Evolutionary conservation across 2,329 filamentous ascomycete species (phyloP).

Genomic region (Drechslerella stenobrocha): DNA sequence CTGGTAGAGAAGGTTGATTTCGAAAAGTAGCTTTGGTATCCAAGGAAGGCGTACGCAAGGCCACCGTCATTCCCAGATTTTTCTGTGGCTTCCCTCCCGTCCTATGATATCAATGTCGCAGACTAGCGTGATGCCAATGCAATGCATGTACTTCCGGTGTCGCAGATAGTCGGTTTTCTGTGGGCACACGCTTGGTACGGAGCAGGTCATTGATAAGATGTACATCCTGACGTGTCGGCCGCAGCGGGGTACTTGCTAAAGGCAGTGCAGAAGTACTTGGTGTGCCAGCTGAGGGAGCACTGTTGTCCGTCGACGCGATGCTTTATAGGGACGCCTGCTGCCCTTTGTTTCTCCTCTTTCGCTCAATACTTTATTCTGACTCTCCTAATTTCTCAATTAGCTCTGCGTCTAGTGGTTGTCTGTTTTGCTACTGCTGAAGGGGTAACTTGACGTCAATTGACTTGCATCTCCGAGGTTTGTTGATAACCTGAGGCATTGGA

Average conservation of each 20-base stretch:
- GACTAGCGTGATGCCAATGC: background rate
- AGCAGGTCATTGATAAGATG: background rate
- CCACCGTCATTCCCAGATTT: conserved; percentile 39
- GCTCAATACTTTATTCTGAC: background rate
- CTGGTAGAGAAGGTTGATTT: too few species aligned
- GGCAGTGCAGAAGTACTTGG: conserved; percentile 1
- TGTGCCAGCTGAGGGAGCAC: background rate
- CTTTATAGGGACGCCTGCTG: background rate
- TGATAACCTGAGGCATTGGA: too few species aligned
- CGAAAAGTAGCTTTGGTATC: too few species aligned
- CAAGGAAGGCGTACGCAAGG: conserved; percentile 34
- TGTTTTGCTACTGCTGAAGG: too few species aligned
- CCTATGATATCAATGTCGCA: conserved; percentile 1
- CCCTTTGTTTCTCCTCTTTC: background rate
- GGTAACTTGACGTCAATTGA: background rate
- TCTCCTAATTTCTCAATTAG: background rate
- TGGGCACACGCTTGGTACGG: background rate
- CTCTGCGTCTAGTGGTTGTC: background rate
- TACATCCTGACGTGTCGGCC: background rate
- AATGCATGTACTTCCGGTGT: background rate
- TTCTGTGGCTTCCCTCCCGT: background rate
- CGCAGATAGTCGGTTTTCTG: too few species aligned
- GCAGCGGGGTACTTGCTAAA: conserved; percentile 4
- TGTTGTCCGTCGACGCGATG: background rate
- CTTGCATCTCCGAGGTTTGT: background rate